Base-by-base conservation (phyloP, 1,139 yeast species). In the Pichia sp. region DNA sequence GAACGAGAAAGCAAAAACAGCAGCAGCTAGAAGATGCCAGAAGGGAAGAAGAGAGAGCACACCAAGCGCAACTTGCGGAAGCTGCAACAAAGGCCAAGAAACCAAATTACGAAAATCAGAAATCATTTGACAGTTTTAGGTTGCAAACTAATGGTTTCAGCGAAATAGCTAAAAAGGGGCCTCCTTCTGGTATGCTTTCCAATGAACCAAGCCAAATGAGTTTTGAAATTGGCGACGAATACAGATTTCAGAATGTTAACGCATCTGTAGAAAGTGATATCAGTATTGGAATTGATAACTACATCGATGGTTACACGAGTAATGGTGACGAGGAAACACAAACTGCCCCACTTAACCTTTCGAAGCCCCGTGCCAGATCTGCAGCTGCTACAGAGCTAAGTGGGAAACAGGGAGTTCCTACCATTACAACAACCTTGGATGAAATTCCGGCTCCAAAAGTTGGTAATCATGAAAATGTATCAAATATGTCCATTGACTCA, bases 191-290 rank as follows among this genome's bases (percentile, higher is more conserved):
- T 5, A 53, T 54, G 8, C 11, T 56, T 8, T 51, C 54, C 4
- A 42, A 51, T 7, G 52, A 52, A 13, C 54, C 54, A 8, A 56
- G 58, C 36, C 58, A 56, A 44, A 34, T 56, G 51, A 52, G 56
- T 50, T 49, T 53, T 55, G 55, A 53, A 42, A 19, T 44, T 11
- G 58, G 55, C 6, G 59, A 53, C 23, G 59, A 54, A 6, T 36
- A 54, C 6, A 43, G 32, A 3, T 55, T 52, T 26, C 47, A 49
- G 34, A 11, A 36, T 13, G 15, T 10, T 26, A 50, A 57, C 30
- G 29, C 30, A 8, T 50, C 57, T 3, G 4, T 52, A 6, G 53
- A 47, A 31, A 51, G 55, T 26, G 48, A 32, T 23, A 38, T 42
- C 8, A 49, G 34, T 34, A 42, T 47, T 4, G 55, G 52, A 26